These are phyloP conservation scores for Limnanthes douglasii DNA, from an alignment of 345 rosid genomes.

Conservation along the genomic window DNA sequence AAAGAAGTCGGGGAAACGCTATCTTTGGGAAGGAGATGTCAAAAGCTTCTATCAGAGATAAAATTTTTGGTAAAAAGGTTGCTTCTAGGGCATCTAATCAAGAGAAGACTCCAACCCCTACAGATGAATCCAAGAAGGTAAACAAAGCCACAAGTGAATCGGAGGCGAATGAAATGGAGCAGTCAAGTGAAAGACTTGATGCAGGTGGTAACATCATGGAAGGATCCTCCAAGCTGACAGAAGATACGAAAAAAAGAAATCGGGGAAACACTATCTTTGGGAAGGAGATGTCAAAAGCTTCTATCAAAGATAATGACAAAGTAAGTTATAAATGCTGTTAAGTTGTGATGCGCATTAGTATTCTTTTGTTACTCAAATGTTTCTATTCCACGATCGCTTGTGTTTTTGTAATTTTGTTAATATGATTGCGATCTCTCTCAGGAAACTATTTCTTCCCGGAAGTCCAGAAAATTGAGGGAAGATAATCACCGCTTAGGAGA, in stretches of 20 bases:
- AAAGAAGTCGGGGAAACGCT: conserved; percentile 28
- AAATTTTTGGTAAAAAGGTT: conserved; percentile 13
- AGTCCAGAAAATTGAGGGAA: conserved; percentile 30
- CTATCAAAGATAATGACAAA: conserved; percentile 37
- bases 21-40: conserved; percentile 22
- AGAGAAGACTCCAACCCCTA: conserved; percentile 6
- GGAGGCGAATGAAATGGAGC: conserved; percentile 31
- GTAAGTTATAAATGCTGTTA: conserved; percentile 14
- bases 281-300: conserved; percentile 22
- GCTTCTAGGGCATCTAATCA: conserved; percentile 15
- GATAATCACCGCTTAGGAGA: conserved; percentile 34
- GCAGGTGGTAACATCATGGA: conserved; percentile 23
- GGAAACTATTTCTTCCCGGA: conserved; percentile 43
- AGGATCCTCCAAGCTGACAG: conserved; percentile 29
- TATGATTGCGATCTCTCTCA: conserved; percentile 10
- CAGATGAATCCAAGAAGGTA: conserved; percentile 27
- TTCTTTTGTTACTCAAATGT: conserved; percentile 2
- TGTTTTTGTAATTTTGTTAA: conserved; percentile 2
- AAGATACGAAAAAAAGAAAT: conserved; percentile 33
- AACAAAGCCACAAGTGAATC: conserved; percentile 21
- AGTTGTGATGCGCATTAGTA: conserved; percentile 2
- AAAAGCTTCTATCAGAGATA: conserved; percentile 30
- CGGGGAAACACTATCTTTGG: conserved; percentile 30
- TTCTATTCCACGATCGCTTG: not conserved
- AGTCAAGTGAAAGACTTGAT: conserved; percentile 33